A percentile compares a stretch with the other conserved stretches of the same genome.
These are phyloP conservation scores for Fusarium torreyae DNA, from an alignment of 2,329 filamentous ascomycete species.

Conservation along the genomic window DNA sequence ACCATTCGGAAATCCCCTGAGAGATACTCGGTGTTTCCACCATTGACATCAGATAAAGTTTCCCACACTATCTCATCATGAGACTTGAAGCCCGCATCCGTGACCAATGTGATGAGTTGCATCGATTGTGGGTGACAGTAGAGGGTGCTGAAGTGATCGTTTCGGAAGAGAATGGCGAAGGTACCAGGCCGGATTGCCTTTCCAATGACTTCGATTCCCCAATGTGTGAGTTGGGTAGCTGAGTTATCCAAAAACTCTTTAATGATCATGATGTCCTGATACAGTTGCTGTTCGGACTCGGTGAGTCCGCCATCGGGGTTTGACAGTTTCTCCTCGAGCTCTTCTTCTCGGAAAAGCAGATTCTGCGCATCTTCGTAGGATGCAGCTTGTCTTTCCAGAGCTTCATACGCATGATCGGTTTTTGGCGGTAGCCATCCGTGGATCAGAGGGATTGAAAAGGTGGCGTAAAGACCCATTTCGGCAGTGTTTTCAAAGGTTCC, in stretches of 20 bases:
- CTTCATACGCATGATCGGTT: conserved; percentile 75
- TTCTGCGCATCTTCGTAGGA: conserved; percentile 96
- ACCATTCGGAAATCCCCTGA: conserved; percentile 92
- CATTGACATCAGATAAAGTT: conserved; percentile 88
- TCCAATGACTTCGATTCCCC: conserved; percentile 82
- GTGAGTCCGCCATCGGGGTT: conserved; percentile 67
- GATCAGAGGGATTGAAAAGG: conserved; percentile 89
- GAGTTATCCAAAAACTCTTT: conserved; percentile 85
- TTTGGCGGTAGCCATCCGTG: conserved; percentile 91
- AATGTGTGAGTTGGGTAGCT: conserved; percentile 88
- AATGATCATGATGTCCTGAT: conserved; percentile 87
- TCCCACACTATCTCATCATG: conserved; percentile 98
- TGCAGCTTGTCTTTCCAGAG: conserved; percentile 80
- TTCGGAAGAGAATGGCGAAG: conserved; percentile 93
- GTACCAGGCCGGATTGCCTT: conserved; percentile 81
- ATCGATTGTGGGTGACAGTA: conserved; percentile 88
- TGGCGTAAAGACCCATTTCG: conserved; percentile 92
- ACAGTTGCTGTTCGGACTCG: conserved; percentile 81
- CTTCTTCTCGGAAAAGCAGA: conserved; percentile 89
- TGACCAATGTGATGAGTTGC: conserved; percentile 86
- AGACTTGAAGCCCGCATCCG: conserved; percentile 89
- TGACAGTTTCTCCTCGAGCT: conserved; percentile 83
- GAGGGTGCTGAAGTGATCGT: conserved; percentile 96
- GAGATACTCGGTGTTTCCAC: conserved; percentile 85
- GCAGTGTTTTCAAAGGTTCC: conserved; percentile 89